These are phyloP conservation scores for Mortierella sp. DNA, from an alignment of 371 early-diverging fungal species.

Conservation along the genomic window DNA sequence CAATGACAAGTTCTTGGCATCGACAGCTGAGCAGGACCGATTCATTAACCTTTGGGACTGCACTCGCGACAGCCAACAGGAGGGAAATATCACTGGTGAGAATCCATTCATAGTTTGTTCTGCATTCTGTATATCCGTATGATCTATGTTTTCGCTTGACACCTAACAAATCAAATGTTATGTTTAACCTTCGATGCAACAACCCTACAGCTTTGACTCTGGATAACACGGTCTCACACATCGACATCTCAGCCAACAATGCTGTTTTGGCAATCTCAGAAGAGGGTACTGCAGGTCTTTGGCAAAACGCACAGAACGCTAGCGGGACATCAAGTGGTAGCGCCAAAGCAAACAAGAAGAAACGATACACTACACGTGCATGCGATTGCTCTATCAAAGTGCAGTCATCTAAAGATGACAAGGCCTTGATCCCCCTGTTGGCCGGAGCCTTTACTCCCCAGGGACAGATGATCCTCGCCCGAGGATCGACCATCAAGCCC, in stretches of 20 bases:
- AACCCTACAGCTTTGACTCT: conserved; percentile 63
- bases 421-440: conserved; percentile 68
- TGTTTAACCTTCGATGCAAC: neutral
- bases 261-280: conserved; percentile 80
- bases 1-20: conserved; percentile 70
- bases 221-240: conserved; percentile 69
- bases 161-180: neutral
- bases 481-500: conserved; percentile 79
- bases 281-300: conserved; percentile 77
- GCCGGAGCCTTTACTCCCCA: conserved; percentile 69
- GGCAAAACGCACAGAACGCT: conserved; percentile 69
- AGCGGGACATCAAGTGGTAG: conserved; percentile 40
- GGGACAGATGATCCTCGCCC: conserved; percentile 73
- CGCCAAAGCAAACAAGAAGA: conserved; percentile 63
- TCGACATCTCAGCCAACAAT: conserved; percentile 67
- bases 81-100: conserved; percentile 64
- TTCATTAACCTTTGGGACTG: conserved; percentile 85
- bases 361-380: conserved; percentile 71
- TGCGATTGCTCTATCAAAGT: conserved; percentile 71
- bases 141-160: neutral
- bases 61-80: conserved; percentile 63
- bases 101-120: neutral
- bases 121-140: neutral
- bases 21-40: conserved; percentile 82
- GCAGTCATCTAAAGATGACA: conserved; percentile 59